Evolutionary conservation across 2,329 filamentous ascomycete species (phyloP), one percentile per base, ranked within the genome.

Genomic region (Verticillium tricorpus): DNA sequence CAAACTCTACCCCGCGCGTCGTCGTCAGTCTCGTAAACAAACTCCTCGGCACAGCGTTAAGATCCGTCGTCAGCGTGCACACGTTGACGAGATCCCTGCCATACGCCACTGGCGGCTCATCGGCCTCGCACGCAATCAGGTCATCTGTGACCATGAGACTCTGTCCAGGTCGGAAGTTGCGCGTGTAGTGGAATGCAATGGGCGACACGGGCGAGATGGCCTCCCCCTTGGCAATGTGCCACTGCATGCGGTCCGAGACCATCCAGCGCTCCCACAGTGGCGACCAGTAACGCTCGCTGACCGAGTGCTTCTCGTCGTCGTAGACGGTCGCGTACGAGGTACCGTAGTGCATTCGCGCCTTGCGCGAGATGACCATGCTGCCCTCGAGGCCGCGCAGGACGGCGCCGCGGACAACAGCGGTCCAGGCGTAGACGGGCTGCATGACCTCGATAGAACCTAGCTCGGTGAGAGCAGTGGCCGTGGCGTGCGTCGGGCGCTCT

Each of bases 381-480:
- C 90, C 90, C 72, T 93, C 90, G 17, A 93, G 73, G 0, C 90
- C 90, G 57, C 90, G 80, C 59, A 93, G 74, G 9, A 93, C 90
- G 0, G 91, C 91, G 7, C 91, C 91, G 63, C 91, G 81, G 5
- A 93, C 90, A 2, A 93, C 90, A 0, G 90, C 89, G 8, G 90
- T 93, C 90, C 90, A 93, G 1, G 90, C 89, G 71, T 93, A 91
- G 59, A 93, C 82, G 0, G 90, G 89, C 74, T 94, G 90, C 84
- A 93, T 91, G 32, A 93, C 89, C 74, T 93, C 89, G 45, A 93
- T 88, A 1, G 84, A 85, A 5, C 81, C 81, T 37, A 80, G 77
- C 57, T 82, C 80, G 34, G 79, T 75, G 28, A 81, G 70, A 2
- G 81, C 73, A 14, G 70, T 76, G 9, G 75, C 77, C 61, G 78